These are phyloP conservation scores for Lobosporangium transversale DNA, from an alignment of 192 early-diverging fungal genomes.

Conservation along the genomic window DNA sequence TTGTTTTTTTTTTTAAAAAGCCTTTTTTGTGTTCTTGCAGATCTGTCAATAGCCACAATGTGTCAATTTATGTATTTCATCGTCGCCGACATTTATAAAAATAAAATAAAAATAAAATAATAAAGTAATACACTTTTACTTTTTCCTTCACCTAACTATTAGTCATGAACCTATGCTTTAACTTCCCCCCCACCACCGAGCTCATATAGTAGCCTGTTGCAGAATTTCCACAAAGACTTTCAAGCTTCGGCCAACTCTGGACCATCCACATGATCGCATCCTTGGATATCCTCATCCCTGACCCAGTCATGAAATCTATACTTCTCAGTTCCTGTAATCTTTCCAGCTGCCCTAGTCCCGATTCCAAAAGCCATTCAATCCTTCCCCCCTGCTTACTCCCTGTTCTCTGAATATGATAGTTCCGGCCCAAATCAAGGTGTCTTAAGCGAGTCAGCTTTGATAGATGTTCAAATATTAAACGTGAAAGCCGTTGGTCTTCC, in stretches of 20 bases:
- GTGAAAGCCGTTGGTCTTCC: background rate
- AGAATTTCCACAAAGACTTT: too few relatives aligned
- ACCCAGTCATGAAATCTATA: background rate
- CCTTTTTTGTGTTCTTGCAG: too few relatives aligned
- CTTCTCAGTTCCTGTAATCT: background rate
- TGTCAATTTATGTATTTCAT: too few relatives aligned
- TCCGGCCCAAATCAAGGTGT: background rate
- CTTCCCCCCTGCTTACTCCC: background rate
- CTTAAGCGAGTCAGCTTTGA: background rate
- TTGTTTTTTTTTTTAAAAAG: too few relatives aligned
- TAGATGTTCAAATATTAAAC: background rate
- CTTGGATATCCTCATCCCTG: constrained; percentile 13
- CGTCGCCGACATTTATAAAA: too few relatives aligned
- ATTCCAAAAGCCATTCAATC: constrained; percentile 4
- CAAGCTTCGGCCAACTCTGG: background rate
- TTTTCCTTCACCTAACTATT: too few relatives aligned
- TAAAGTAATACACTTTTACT: too few relatives aligned
- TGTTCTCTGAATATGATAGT: background rate
- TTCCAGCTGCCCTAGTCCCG: background rate
- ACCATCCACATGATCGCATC: constrained; percentile 11
- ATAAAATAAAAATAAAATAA: too few relatives aligned
- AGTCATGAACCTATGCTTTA: too few relatives aligned
- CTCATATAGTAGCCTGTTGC: too few relatives aligned
- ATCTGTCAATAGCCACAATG: too few relatives aligned
- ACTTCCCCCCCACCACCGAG: too few relatives aligned